Evolutionary conservation across 2,329 filamentous ascomycete species (phyloP).

Genomic region (Xylariaceae sp.): DNA sequence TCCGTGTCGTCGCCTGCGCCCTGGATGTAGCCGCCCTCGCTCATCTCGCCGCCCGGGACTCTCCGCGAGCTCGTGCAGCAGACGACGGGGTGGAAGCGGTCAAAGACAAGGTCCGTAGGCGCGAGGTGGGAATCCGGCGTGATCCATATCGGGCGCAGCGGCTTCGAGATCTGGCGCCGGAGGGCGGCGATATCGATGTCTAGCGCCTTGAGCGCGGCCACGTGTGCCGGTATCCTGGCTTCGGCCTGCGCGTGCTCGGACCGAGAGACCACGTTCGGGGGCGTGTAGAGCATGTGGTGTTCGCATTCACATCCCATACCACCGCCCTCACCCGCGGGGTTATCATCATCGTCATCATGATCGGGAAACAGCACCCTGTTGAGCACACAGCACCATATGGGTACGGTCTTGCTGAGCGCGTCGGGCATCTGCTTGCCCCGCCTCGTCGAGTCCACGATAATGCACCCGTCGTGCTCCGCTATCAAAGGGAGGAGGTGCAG

Average conservation of each 20-base stretch:
- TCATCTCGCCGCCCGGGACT: constrained; percentile 61
- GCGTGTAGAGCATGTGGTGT: constrained; percentile 57
- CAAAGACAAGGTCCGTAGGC: constrained; percentile 38
- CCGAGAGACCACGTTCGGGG: constrained; percentile 63
- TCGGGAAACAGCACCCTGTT: constrained; percentile 72
- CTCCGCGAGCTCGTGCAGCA: constrained; percentile 80
- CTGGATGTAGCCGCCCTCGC: constrained; percentile 74
- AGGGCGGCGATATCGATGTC: constrained; percentile 53
- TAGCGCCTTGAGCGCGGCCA: constrained; percentile 48
- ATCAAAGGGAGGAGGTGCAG: constrained; percentile 70
- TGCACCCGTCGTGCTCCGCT: constrained; percentile 62
- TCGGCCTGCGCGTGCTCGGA: constrained; percentile 80
- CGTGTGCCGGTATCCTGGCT: constrained; percentile 50
- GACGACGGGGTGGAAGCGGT: constrained; percentile 65
- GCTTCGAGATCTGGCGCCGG: constrained; percentile 56
- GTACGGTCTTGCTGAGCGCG: constrained; percentile 86
- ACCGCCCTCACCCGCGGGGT: no score
- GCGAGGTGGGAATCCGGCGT: constrained; percentile 59
- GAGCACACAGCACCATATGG: constrained; percentile 86
- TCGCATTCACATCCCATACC: not conserved
- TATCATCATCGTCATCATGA: not conserved
- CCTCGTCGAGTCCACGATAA: constrained; percentile 89
- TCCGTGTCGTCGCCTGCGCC: constrained; percentile 94
- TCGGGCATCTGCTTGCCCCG: constrained; percentile 94
- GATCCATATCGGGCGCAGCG: constrained; percentile 74